phyloP scores from a whole-genome alignment of 2,329 filamentous ascomycete species.

The Fusarium pseudocircinatum region DNA sequence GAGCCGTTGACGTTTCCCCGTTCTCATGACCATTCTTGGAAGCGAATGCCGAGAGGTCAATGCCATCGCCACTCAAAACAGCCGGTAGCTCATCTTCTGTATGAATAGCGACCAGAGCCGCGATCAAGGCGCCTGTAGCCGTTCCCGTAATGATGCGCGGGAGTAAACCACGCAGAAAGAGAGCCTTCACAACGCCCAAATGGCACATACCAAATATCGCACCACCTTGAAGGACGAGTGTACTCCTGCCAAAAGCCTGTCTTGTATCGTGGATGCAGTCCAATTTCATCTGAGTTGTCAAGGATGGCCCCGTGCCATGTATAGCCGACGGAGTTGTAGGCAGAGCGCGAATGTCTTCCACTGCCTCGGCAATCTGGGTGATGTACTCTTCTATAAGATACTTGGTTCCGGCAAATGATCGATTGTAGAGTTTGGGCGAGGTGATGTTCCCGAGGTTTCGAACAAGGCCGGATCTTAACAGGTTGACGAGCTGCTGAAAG shows the following conservation, averaged over 20 bases:
- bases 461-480: conserved; percentile 80
- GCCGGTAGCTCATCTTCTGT: conserved; percentile 84
- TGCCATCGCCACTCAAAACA: conserved; percentile 80
- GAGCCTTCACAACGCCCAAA: conserved; percentile 86
- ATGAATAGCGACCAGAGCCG: conserved; percentile 86
- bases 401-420: conserved; percentile 89
- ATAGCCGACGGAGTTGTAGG: conserved; percentile 61
- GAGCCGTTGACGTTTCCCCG: conserved; percentile 46
- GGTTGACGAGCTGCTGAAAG: conserved; percentile 77
- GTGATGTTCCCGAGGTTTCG: conserved; percentile 94
- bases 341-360: conserved; percentile 77
- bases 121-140: conserved; percentile 88
- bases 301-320: conserved; percentile 49
- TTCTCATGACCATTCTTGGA: conserved; percentile 46
- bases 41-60: conserved; percentile 84
- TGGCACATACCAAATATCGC: conserved; percentile 93
- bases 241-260: conserved; percentile 87
- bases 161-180: conserved; percentile 81
- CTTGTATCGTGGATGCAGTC: conserved; percentile 88
- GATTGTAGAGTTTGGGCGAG: conserved; percentile 81
- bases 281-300: conserved; percentile 81
- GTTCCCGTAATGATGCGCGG: conserved; percentile 93
- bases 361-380: conserved; percentile 80
- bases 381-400: conserved; percentile 92
- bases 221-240: conserved; percentile 87